Conservation (phyloP, 192 early-diverging fungal species). For the Coemansia furcata region DNA sequence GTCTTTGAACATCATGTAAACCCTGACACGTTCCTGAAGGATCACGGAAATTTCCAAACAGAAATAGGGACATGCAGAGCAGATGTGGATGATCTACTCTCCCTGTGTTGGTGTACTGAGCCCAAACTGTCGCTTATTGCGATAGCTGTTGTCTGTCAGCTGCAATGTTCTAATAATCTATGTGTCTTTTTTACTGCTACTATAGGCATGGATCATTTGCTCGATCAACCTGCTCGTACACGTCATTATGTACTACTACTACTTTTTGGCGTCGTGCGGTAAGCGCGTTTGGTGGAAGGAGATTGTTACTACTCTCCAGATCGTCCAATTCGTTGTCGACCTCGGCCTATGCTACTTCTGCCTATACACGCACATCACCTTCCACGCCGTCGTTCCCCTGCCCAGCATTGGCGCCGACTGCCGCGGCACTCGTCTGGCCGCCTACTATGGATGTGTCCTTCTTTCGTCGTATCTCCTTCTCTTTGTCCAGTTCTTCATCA, state of each 20-base stretch:
- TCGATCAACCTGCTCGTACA: constrained; percentile 85
- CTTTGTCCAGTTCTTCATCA: constrained; percentile 87
- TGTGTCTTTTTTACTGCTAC: neutral
- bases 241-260: constrained; percentile 93
- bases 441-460: constrained; percentile 75
- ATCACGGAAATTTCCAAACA: neutral
- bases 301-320: constrained; percentile 90
- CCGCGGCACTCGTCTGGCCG: constrained; percentile 72
- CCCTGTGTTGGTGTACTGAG: neutral
- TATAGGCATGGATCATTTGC: constrained; percentile 54
- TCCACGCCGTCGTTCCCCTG: constrained; percentile 59
- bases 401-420: constrained; percentile 71
- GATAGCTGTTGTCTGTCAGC: neutral
- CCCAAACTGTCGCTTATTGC: neutral
- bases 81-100: neutral
- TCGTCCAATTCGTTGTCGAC: constrained; percentile 88
- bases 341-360: constrained; percentile 81
- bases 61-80: neutral
- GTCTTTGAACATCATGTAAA: neutral
- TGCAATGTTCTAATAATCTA: neutral
- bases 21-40: neutral
- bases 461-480: constrained; percentile 80
- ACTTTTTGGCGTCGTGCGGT: constrained; percentile 77
- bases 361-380: constrained; percentile 77
- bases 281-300: constrained; percentile 92